Percentiles rank a stretch among this genome's conserved stretches.
phyloP scores from a whole-genome alignment of 441 rosid genomes.

The Erodium moschatum region DNA sequence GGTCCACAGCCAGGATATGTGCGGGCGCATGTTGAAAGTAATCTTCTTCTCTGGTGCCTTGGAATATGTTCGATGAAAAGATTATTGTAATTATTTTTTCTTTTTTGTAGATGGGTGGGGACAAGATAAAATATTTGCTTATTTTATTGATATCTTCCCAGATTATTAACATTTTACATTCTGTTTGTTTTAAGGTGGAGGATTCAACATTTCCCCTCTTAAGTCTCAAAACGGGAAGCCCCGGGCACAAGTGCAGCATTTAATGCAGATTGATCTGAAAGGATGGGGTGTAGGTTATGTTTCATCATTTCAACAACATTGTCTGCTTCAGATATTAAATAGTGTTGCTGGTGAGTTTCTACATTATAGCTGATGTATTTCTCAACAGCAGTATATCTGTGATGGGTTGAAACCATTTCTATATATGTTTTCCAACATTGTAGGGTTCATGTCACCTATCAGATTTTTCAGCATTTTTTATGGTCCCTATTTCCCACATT shows the following conservation, averaged over 20 bases:
- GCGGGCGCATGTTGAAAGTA: slow-evolving; percentile 97
- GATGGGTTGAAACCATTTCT: slow-evolving; percentile 5
- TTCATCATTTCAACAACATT: slow-evolving; percentile 92
- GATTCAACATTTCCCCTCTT: slow-evolving; percentile 84
- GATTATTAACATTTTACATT: slow-evolving; percentile 12
- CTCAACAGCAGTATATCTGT: neutral
- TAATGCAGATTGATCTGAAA: slow-evolving; percentile 94
- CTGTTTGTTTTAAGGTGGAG: slow-evolving; percentile 68
- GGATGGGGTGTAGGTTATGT: slow-evolving; percentile 94
- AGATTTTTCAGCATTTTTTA: neutral
- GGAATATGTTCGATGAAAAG: slow-evolving; percentile 4
- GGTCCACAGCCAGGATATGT: slow-evolving; percentile 93
- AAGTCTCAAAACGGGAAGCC: slow-evolving; percentile 79
- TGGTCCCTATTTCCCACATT: neutral
- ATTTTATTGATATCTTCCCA: slow-evolving; percentile 9
- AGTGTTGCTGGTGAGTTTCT: slow-evolving; percentile 79
- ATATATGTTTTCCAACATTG: neutral
- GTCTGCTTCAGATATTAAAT: slow-evolving; percentile 95
- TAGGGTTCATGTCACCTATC: neutral
- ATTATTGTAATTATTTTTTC: neutral
- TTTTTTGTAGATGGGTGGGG: neutral
- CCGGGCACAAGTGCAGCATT: slow-evolving; percentile 89
- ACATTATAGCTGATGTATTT: slow-evolving; percentile 9
- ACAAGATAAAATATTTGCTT: neutral
- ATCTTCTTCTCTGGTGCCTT: slow-evolving; percentile 24